phyloP scores from a whole-genome alignment of 2,329 filamentous ascomycete species.

The Colletotrichum sp. region DNA sequence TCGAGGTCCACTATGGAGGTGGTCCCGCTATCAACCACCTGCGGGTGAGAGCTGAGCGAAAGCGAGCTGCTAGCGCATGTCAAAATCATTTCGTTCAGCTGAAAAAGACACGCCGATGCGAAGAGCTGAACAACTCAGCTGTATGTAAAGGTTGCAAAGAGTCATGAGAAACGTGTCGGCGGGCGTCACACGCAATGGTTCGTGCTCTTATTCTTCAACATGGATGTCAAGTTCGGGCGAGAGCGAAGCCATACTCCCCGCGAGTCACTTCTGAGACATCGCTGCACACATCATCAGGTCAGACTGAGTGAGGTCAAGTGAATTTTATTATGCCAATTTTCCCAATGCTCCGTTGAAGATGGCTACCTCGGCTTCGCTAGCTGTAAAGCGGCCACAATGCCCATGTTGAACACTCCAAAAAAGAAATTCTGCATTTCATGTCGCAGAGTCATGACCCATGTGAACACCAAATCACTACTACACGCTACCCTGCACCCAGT shows the following conservation, averaged over 20 bases:
- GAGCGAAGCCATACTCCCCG: neutral
- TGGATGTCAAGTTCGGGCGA: neutral
- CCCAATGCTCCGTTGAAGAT: conserved; percentile 3
- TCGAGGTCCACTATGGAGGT: accelerated
- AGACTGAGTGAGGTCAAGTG: neutral
- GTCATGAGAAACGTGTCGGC: neutral
- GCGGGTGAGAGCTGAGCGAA: neutral
- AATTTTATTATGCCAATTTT: conserved; percentile 4
- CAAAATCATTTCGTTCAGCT: neutral
- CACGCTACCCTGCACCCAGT: neutral
- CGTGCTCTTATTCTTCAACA: neutral
- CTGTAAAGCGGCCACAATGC: conserved; percentile 12
- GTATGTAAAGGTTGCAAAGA: neutral
- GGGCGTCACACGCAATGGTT: neutral
- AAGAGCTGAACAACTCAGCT: neutral
- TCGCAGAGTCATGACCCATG: conserved; percentile 17
- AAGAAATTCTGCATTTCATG: conserved; percentile 10
- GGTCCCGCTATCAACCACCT: neutral
- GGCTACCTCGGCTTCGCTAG: neutral
- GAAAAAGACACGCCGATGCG: neutral
- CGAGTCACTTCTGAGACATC: conserved; percentile 9
- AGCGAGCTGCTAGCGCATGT: neutral
- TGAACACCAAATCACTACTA: conserved; percentile 2
- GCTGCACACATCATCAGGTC: neutral
- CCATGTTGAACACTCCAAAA: conserved; percentile 1